Evolutionary conservation across 2,329 filamentous ascomycete genomes (phyloP).

Genomic region (Blastomyces parvus): DNA sequence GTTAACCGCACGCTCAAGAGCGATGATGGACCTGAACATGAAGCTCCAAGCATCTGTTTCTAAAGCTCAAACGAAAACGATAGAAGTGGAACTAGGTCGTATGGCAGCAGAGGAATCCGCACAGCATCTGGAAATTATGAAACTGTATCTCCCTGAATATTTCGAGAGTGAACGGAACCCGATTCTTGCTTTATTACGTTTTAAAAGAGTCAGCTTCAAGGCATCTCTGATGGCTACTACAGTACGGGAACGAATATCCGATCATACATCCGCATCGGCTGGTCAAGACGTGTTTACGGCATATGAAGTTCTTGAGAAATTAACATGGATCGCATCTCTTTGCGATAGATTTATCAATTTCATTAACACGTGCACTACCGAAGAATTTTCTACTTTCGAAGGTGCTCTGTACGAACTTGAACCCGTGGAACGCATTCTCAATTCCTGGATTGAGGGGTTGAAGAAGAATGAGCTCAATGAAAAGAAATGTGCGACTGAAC

Average conservation of each 20-base stretch:
- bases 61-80: constrained; percentile 88
- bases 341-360: constrained; percentile 75
- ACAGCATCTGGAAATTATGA: constrained; percentile 80
- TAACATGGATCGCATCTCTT: constrained; percentile 73
- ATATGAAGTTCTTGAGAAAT: constrained; percentile 73
- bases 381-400: constrained; percentile 69
- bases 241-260: constrained; percentile 66
- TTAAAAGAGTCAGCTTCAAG: constrained; percentile 84
- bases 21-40: constrained; percentile 94
- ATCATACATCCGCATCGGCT: constrained; percentile 55
- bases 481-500: constrained; percentile 67
- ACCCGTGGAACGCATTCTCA: constrained; percentile 80
- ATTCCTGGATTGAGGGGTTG: constrained; percentile 76
- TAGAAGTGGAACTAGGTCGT: constrained; percentile 77
- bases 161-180: constrained; percentile 75
- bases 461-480: constrained; percentile 79
- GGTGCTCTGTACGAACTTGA: constrained; percentile 78
- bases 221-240: constrained; percentile 67
- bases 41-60: constrained; percentile 83
- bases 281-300: constrained; percentile 70
- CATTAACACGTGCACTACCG: constrained; percentile 66
- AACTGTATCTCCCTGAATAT: constrained; percentile 76
- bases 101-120: constrained; percentile 81
- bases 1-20: constrained; percentile 74
- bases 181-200: constrained; percentile 76